Conservation (phyloP, 2,329 filamentous ascomycete species). For the Verticillium nubilum region DNA sequence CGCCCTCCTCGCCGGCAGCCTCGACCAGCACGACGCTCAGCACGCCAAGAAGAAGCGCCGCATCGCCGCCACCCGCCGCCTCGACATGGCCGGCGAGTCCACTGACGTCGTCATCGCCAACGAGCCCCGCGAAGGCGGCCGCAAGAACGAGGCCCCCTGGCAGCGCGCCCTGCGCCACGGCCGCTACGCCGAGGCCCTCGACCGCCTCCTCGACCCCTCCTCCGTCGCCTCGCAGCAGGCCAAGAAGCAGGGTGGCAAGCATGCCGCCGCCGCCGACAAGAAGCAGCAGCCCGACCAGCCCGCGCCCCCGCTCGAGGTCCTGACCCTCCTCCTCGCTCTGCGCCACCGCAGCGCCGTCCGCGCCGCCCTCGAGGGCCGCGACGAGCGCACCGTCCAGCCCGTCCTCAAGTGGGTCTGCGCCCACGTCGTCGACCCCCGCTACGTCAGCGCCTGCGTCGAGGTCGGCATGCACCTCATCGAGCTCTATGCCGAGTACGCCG, state of each 20-base stretch:
- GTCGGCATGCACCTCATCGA: conserved; percentile 78
- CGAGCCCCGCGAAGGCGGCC: conserved; percentile 48
- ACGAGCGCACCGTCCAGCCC: conserved; percentile 76
- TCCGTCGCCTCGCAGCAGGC: conserved; percentile 14
- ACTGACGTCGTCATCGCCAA: conserved; percentile 86
- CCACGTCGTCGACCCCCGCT: conserved; percentile 76
- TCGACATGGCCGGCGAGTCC: conserved; percentile 73
- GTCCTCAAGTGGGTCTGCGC: conserved; percentile 77
- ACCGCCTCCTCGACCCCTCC: conserved; percentile 61
- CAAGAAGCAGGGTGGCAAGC: background rate
- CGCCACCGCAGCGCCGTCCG: conserved; percentile 83
- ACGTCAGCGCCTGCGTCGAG: conserved; percentile 77
- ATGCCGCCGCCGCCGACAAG: background rate
- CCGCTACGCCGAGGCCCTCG: conserved; percentile 71
- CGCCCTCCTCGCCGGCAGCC: conserved; percentile 69
- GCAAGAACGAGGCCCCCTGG: conserved; percentile 67
- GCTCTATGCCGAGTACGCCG: conserved; percentile 77
- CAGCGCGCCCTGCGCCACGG: conserved; percentile 76
- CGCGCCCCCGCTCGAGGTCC: conserved; percentile 50
- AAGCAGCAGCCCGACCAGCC: conserved; percentile 33
- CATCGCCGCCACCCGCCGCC: conserved; percentile 39
- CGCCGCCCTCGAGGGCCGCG: conserved; percentile 71
- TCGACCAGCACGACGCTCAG: conserved; percentile 71
- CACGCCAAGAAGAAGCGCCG: conserved; percentile 63
- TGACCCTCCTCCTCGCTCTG: conserved; percentile 78